phyloP scores from a whole-genome alignment of 495 filamentous ascomycete genomes.

The Hyaloscypha finlandica region DNA sequence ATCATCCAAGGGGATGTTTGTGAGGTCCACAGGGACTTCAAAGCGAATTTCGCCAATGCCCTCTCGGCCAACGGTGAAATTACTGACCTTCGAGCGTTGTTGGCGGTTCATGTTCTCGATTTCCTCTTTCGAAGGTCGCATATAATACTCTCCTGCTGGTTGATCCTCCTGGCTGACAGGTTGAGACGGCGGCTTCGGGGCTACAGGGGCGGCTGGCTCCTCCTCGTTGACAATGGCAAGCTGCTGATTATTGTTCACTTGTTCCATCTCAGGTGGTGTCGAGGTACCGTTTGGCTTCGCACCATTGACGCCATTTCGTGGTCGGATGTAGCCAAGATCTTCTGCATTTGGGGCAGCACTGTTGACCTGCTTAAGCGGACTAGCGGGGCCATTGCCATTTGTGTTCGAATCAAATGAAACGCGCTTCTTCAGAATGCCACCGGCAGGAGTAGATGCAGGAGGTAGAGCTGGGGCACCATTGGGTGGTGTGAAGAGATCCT shows the following conservation, averaged over 20 bases:
- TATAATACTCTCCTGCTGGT: slow-evolving; percentile 78
- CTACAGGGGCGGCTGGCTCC: slow-evolving; percentile 42
- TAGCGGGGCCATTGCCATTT: slow-evolving; percentile 42
- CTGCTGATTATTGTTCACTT: slow-evolving; percentile 67
- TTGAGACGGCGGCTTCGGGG: slow-evolving; percentile 34
- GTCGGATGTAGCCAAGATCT: slow-evolving; percentile 66
- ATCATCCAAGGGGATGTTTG: slow-evolving; percentile 64
- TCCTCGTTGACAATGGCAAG: slow-evolving; percentile 80
- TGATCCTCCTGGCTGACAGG: slow-evolving; percentile 49
- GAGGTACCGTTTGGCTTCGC: slow-evolving; percentile 50
- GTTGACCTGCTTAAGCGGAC: slow-evolving; percentile 43
- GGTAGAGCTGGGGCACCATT: slow-evolving; percentile 44
- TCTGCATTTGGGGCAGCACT: slow-evolving; percentile 58
- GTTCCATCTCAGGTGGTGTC: slow-evolving; percentile 63
- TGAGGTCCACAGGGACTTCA: slow-evolving; percentile 79
- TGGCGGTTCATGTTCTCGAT: slow-evolving; percentile 72
- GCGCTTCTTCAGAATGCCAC: slow-evolving; percentile 71
- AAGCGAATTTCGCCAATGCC: slow-evolving; percentile 79
- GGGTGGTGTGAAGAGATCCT: slow-evolving; percentile 69
- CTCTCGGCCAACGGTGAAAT: slow-evolving; percentile 80
- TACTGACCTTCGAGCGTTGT: slow-evolving; percentile 67
- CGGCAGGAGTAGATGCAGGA: slow-evolving; percentile 31
- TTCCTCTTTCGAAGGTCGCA: slow-evolving; percentile 70
- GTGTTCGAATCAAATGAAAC: slow-evolving; percentile 74
- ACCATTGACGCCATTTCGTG: slow-evolving; percentile 45